Evolutionary conservation across 1,284 basidiomycete genomes (phyloP), one percentile per base, ranked within the genome.

Genomic region (Tilletiopsis washingtonensis): DNA sequence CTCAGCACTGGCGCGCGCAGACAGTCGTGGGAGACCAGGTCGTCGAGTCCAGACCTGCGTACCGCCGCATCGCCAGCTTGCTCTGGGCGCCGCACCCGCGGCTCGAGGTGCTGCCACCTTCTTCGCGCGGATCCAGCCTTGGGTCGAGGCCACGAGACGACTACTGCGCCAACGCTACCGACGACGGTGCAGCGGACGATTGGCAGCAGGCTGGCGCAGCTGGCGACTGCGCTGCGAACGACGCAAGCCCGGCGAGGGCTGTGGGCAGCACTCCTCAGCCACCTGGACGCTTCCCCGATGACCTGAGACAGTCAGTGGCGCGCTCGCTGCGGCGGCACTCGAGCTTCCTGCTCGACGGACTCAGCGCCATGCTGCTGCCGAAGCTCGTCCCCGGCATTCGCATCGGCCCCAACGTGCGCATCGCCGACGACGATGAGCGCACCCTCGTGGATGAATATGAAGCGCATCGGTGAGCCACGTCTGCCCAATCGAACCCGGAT

Each of bases 1-100:
- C 50, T 54, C 46, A 21, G 17, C 38, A 39, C 21, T 39, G 38
- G 38, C 17, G 17, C n/a, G 38, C 38, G 19, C 9, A n/a, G 7
- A 20, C n/a, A 9, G 21, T 39, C 21, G 38, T 9, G 21, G 38
- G 38, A 19, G 38, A 39, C n/a, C n/a, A 21, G 11, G 38, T 39
- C 3, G 4, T 20, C 9, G 9, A 14, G 38, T n/a, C 38, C 11
- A 14, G 38, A 9, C n/a, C 38, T 3, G 4, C 15, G 7, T 20
- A 11, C 17, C 2, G 11, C 7, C 38, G 38, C 17, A 9, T 21
- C 9, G 15, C 11, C 15, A 39, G 19, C 38, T 20, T 39, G 38
- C 38, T 39, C 19, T n/a, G n/a, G 7, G n/a, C 17, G 7, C 32
- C 32, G 12, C n/a, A 21, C 11, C 38, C 38, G 15, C 12, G 17